Base-by-base conservation (phyloP, 129 eudicot genomes). In the Sambucus nigra region DNA sequence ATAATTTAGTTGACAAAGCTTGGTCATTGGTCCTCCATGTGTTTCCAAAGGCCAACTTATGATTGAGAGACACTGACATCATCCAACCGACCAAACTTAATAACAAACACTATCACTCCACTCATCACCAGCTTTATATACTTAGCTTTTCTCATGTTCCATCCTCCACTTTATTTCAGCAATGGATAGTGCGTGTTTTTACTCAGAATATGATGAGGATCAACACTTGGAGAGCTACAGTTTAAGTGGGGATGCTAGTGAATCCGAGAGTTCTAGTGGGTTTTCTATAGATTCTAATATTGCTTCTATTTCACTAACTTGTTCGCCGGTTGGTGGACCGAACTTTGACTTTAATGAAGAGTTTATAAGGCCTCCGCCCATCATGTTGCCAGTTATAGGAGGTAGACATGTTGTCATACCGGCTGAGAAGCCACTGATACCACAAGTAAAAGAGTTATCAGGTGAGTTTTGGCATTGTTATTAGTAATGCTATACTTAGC, bases 231-330 rank as follows among this genome's bases (percentile, higher is more conserved):
- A 69, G 19, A 67, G 68, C 59, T 82, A 78, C 49, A 62, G 63
- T 17, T 38, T 73, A 15, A 81, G 84, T 26, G 92, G 86, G 35
- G 92, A 82, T 65, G 82, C 75, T 47, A 74, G 94, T 53, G 88
- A 76, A 61, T 62, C 86, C 11, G 79, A 70, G 38, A 73, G 81
- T 39, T 67, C 75, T 19, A 69, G 71, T 14, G 63, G 74, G 0
- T 74, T 75, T 7, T 82, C 92, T 10, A 59, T 59, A 48, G 73
- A 47, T 9, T 70, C 63, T 47, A 64, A 64, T 26, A 49, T 32
- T 0, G 76, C 75, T 38, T 59, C 75, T 2, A 53, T 80, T 58
- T 54, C 87, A 47, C 60, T 42, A 17, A 47, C 78, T 41, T 72
- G 75, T 41, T 76, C 75, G 51, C 59, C 76, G 2, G 21, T 70